phyloP scores from a whole-genome alignment of 108 stramenopile genomes.

The Cyclotella baltica region DNA sequence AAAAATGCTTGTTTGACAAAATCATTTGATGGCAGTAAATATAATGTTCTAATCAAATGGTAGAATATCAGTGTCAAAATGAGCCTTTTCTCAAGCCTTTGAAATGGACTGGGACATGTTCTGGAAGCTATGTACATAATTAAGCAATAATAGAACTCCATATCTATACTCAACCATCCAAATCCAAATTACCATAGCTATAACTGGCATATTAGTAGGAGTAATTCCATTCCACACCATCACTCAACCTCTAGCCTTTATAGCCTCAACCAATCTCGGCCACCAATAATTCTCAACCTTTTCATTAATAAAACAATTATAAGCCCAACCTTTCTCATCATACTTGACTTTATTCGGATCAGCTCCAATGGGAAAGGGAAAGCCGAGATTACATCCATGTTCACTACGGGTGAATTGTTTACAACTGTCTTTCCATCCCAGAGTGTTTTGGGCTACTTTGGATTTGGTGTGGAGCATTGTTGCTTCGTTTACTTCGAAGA shows the following conservation, averaged over 20 bases:
- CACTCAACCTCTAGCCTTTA: constrained; percentile 16
- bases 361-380: constrained; percentile 66
- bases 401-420: constrained; percentile 26
- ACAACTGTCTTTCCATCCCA: constrained; percentile 59
- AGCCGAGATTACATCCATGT: constrained; percentile 61
- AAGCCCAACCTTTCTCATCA: constrained; percentile 62
- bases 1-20: no score
- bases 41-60: no score
- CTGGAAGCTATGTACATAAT: no score
- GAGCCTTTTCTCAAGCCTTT: no score
- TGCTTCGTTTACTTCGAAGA: constrained; percentile 77
- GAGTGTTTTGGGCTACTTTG: constrained; percentile 75
- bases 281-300: constrained; percentile 78
- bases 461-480: constrained; percentile 91
- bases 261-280: constrained; percentile 58
- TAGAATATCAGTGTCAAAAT: no score
- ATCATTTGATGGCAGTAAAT: no score
- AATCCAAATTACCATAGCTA: no score
- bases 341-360: constrained; percentile 30
- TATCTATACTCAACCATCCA: no score
- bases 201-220: no score
- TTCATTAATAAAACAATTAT: constrained; percentile 84
- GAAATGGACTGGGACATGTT: no score
- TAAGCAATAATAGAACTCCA: no score
- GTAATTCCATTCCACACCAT: neutral